Percentiles rank a stretch among this genome's conserved stretches.
phyloP scores from a whole-genome alignment of 371 early-diverging fungal species.

The Mucor irregularis region DNA sequence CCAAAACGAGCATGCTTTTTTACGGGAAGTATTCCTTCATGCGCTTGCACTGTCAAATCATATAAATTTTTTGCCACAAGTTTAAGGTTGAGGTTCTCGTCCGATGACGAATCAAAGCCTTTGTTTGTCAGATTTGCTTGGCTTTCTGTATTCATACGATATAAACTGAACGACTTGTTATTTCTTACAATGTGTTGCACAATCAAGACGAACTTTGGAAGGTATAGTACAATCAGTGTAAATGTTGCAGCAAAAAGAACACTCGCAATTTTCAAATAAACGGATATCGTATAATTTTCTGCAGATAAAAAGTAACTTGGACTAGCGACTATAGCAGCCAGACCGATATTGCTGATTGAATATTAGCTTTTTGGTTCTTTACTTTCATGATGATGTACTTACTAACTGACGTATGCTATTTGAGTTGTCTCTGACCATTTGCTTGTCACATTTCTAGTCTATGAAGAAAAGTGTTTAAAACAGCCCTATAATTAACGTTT shows the following conservation, averaged over 20 bases:
- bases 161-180: slow-evolving; percentile 16
- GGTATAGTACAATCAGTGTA: slow-evolving; percentile 34
- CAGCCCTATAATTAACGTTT: not conserved
- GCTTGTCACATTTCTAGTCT: slow-evolving; percentile 40
- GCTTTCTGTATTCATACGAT: slow-evolving; percentile 15
- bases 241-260: slow-evolving; percentile 37
- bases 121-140: slow-evolving; percentile 8
- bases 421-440: slow-evolving; percentile 51
- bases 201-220: slow-evolving; percentile 32
- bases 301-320: slow-evolving; percentile 37
- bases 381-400: too few relatives aligned
- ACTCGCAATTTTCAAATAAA: slow-evolving; percentile 33
- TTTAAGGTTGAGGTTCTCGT: slow-evolving; percentile 14
- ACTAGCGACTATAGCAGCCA: slow-evolving; percentile 29
- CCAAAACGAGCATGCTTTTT: slow-evolving; percentile 35
- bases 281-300: slow-evolving; percentile 20
- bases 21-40: slow-evolving; percentile 44
- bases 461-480: not conserved
- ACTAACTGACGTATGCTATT: slow-evolving; percentile 50
- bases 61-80: slow-evolving; percentile 28
- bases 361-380: not conserved
- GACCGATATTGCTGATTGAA: slow-evolving; percentile 24
- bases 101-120: slow-evolving; percentile 2
- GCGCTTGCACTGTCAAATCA: slow-evolving; percentile 37
- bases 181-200: slow-evolving; percentile 20